A percentile compares a stretch with the other conserved stretches of the same genome.
Conservation (phyloP, 139 green algal species). For the Tetradesmus obliquus region DNA sequence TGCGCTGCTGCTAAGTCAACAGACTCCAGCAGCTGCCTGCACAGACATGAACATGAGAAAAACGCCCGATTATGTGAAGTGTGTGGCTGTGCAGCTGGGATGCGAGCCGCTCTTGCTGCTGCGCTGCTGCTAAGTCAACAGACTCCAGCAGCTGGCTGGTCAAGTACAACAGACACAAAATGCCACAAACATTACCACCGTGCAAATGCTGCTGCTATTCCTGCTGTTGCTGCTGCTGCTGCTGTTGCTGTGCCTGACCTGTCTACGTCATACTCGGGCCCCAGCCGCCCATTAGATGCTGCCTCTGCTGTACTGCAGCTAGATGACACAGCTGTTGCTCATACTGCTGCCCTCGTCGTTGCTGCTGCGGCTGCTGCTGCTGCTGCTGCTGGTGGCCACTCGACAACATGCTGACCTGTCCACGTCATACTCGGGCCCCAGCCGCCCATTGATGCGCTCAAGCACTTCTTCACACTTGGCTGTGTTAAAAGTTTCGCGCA, state of each 20-base stretch:
- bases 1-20: constrained; percentile 53
- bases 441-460: constrained; percentile 52
- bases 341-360: neutral
- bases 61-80: no score
- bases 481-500: constrained; percentile 56
- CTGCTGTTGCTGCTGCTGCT: neutral
- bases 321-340: neutral
- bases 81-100: constrained; percentile 67
- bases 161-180: no score
- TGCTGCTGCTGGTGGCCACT: neutral
- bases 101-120: constrained; percentile 77
- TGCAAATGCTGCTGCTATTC: no score
- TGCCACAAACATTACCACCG: no score
- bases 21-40: neutral
- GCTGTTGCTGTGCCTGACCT: neutral
- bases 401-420: constrained; percentile 54
- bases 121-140: constrained; percentile 52
- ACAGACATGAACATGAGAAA: no score
- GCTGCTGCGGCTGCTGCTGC: neutral
- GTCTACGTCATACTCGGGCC: no score
- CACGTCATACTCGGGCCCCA: constrained; percentile 53
- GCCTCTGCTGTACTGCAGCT: neutral
- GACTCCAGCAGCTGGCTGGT: neutral
- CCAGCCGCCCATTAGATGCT: neutral
- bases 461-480: constrained; percentile 60